Evolutionary conservation across 2,329 filamentous ascomycete genomes (phyloP).

Genomic region (Monosporascus ibericus): DNA sequence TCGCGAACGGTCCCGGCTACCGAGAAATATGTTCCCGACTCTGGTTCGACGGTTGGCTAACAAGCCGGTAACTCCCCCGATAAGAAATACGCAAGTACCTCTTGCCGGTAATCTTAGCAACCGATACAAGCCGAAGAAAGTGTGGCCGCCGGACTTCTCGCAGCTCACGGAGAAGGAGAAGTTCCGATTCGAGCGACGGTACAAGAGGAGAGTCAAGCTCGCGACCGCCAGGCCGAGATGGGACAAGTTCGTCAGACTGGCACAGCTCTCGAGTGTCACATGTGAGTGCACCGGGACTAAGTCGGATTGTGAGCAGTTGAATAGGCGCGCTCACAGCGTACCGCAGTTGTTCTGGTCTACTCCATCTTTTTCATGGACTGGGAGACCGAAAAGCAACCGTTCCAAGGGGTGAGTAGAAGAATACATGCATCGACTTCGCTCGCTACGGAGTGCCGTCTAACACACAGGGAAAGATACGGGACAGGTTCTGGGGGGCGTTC

Average conservation of each 20-base stretch:
- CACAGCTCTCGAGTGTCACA: constrained; percentile 53
- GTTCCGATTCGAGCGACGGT: constrained; percentile 72
- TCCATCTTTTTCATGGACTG: constrained; percentile 58
- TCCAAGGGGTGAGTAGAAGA: constrained; percentile 38
- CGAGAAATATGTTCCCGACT: constrained; percentile 38
- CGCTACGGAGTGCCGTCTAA: not conserved
- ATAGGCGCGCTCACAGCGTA: too few relatives aligned
- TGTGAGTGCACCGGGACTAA: constrained; percentile 34
- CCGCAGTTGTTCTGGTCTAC: constrained; percentile 46
- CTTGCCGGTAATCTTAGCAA: constrained; percentile 39
- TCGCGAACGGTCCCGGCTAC: too few relatives aligned
- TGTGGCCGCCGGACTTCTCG: constrained; percentile 73
- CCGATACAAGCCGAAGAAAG: constrained; percentile 60
- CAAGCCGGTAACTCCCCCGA: constrained; percentile 18
- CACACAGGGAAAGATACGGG: constrained; percentile 28
- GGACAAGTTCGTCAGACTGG: constrained; percentile 46
- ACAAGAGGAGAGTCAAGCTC: constrained; percentile 57
- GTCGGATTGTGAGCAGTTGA: too few relatives aligned
- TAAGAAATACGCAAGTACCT: constrained; percentile 12
- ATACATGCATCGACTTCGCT: not conserved
- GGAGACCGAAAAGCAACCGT: constrained; percentile 39
- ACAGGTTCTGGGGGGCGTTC: constrained; percentile 32
- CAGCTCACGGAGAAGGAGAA: constrained; percentile 66
- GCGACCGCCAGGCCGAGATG: constrained; percentile 25
- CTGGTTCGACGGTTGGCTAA: constrained; percentile 35